Evolutionary conservation across 352 stramenopile species (phyloP).

Genomic region (Globisporangium polare): DNA sequence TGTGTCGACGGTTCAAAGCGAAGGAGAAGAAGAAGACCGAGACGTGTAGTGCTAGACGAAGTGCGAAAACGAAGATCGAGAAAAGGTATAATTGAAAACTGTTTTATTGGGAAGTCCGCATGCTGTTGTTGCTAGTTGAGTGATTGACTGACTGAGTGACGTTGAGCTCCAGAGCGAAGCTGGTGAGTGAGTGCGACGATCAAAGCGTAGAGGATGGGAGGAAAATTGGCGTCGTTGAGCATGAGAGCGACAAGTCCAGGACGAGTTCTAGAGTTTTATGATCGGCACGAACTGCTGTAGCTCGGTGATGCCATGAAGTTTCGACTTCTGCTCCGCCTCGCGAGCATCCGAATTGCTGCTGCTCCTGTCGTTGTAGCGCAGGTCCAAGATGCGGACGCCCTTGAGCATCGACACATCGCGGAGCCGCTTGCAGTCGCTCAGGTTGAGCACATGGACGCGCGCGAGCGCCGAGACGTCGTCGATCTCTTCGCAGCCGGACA

Average conservation of each 20-base stretch:
- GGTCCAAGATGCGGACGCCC: slow-evolving; percentile 42
- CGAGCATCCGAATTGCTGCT: not conserved
- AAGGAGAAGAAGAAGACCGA: not conserved
- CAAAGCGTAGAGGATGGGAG: too few species aligned
- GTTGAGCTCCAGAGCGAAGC: not conserved
- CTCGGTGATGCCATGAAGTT: slow-evolving; percentile 9
- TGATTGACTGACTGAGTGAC: not conserved
- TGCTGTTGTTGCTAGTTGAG: not conserved
- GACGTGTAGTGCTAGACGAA: slow-evolving; percentile 10
- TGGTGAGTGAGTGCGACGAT: not conserved
- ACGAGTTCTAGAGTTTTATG: slow-evolving; percentile 21
- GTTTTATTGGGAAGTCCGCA: slow-evolving; percentile 4
- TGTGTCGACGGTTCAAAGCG: slow-evolving; percentile 1
- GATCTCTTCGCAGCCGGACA: slow-evolving; percentile 52
- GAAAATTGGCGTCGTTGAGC: slow-evolving; percentile 1
- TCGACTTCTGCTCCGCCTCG: not conserved
- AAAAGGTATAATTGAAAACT: slow-evolving; percentile 10
- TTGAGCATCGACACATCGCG: slow-evolving; percentile 43
- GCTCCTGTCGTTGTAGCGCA: slow-evolving; percentile 50
- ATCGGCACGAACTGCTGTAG: slow-evolving; percentile 24
- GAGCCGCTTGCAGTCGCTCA: slow-evolving; percentile 53
- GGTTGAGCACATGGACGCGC: slow-evolving; percentile 49
- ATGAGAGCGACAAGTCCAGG: not conserved
- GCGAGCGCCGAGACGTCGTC: slow-evolving; percentile 45
- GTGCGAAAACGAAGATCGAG: not conserved